A percentile compares a stretch with the other conserved stretches of the same genome.
Evolutionary conservation across 2,329 filamentous ascomycete species (phyloP).

Genomic region (Penicillium sp.): DNA sequence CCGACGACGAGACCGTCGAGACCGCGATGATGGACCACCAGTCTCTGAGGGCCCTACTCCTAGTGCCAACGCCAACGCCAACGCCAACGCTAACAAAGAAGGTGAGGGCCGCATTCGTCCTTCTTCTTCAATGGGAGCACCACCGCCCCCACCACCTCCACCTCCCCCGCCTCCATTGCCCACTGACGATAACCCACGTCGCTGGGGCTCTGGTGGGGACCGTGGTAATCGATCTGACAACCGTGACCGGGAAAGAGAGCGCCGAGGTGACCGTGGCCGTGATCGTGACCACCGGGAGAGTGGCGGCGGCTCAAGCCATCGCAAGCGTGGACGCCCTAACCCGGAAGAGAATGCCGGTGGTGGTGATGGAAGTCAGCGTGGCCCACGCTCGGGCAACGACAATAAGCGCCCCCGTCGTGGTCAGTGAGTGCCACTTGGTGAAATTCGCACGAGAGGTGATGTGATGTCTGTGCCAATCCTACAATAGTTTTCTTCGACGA

Average conservation of each 20-base stretch:
- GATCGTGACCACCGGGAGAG: constrained; percentile 35
- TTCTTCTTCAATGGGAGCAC: constrained; percentile 33
- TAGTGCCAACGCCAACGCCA: neutral
- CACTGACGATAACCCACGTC: constrained; percentile 30
- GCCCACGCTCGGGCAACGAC: constrained; percentile 41
- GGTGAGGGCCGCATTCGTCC: constrained; percentile 36
- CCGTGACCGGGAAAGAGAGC: constrained; percentile 35
- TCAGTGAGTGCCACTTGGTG: constrained; percentile 23
- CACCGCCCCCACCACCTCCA: constrained; percentile 31
- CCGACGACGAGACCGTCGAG: constrained; percentile 36
- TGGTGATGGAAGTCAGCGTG: constrained; percentile 28
- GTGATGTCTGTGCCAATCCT: neutral
- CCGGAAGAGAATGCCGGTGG: constrained; percentile 31
- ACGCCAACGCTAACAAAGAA: constrained; percentile 20
- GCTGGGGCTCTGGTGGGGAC: constrained; percentile 37
- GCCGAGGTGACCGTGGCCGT: constrained; percentile 35
- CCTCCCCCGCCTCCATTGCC: constrained; percentile 28
- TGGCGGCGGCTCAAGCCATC: constrained; percentile 28
- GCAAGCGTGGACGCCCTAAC: constrained; percentile 40
- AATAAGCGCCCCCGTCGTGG: constrained; percentile 45
- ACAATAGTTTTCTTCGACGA: constrained; percentile 8
- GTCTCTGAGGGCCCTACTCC: constrained; percentile 13
- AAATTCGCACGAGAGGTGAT: neutral
- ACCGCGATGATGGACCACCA: constrained; percentile 34
- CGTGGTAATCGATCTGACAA: constrained; percentile 29